A percentile compares a stretch with the other conserved stretches of the same genome.
Conservation (phyloP, 306 rosid species). For the Cicer arietinum region DNA sequence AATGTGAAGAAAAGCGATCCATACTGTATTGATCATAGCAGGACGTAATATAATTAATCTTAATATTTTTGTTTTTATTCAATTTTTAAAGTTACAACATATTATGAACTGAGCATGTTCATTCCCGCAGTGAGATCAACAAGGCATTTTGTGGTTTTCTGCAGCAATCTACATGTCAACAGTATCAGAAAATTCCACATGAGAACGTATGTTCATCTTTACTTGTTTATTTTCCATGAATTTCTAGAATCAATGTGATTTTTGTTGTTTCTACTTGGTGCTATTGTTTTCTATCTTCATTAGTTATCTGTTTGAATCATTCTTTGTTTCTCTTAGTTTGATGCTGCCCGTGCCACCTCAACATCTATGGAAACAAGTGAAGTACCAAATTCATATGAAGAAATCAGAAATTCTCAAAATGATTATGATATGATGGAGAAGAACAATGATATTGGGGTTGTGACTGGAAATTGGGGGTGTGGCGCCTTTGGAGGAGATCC, state of each 20-base stretch:
- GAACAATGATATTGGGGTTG: conserved; percentile 65
- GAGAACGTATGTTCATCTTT: conserved; percentile 48
- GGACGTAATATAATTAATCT: not conserved
- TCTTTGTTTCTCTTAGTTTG: conserved; percentile 45
- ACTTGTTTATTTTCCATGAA: conserved; percentile 35
- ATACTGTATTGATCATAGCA: not conserved
- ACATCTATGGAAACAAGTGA: conserved; percentile 47
- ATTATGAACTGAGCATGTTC: conserved; percentile 41
- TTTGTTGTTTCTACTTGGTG: not conserved
- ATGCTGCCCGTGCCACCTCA: conserved; percentile 43
- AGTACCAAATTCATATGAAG: conserved; percentile 43
- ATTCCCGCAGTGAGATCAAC: conserved; percentile 76
- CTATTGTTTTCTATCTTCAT: conserved; percentile 22
- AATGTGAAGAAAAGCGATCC: not conserved
- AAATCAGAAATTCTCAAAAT: conserved; percentile 43
- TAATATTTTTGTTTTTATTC: not conserved
- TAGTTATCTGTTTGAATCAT: conserved; percentile 28
- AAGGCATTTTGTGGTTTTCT: conserved; percentile 94
- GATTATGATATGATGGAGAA: conserved; percentile 38
- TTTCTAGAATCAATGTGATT: conserved; percentile 26
- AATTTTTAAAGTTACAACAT: not conserved
- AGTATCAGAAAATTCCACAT: conserved; percentile 47
- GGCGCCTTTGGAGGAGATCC: conserved; percentile 99
- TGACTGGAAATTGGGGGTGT: conserved; percentile 98
- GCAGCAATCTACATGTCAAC: conserved; percentile 53